Evolutionary conservation across 306 rosid genomes (phyloP).

Genomic region (Morella rubra): DNA sequence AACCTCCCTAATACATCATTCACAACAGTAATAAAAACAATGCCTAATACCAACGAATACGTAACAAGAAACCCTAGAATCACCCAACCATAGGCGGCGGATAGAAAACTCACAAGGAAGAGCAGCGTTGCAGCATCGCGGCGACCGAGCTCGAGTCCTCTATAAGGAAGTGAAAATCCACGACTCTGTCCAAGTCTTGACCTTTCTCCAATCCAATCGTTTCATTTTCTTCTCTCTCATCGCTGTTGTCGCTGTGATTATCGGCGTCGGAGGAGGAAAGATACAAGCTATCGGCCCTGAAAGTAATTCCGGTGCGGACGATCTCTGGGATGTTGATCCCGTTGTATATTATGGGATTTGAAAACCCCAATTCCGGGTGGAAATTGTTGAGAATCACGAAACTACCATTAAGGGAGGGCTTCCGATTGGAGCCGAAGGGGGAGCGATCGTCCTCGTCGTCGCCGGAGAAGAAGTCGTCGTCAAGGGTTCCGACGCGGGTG

Average conservation of each 20-base stretch:
- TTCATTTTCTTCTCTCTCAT: constrained; percentile 23
- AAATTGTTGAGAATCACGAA: constrained; percentile 42
- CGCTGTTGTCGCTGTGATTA: constrained; percentile 5
- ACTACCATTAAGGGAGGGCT: constrained; percentile 47
- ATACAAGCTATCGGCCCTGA: constrained; percentile 36
- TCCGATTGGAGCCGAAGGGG: constrained; percentile 51
- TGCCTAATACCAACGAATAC: constrained; percentile 84
- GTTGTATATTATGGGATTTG: constrained; percentile 61
- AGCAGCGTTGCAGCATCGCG: constrained; percentile 69
- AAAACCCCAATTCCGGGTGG: constrained; percentile 48
- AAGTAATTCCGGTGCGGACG: constrained; percentile 62
- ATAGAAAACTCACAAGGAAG: constrained; percentile 66
- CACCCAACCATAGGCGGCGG: constrained; percentile 82
- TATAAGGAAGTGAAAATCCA: constrained; percentile 61
- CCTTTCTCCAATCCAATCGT: constrained; percentile 39
- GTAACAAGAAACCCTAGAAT: constrained; percentile 81
- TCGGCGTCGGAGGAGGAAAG: constrained; percentile 21
- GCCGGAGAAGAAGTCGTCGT: constrained; percentile 84
- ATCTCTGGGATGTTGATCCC: constrained; percentile 71
- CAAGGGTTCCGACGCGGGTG: constrained; percentile 87
- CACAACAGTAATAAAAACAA: constrained; percentile 68
- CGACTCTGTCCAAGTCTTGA: constrained; percentile 40
- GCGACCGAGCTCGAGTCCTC: constrained; percentile 74
- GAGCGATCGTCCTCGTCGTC: constrained; percentile 72
- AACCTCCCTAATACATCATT: constrained; percentile 72